Evolutionary conservation across 2,329 filamentous ascomycete genomes (phyloP).

Genomic region (Aspergillus sp.): DNA sequence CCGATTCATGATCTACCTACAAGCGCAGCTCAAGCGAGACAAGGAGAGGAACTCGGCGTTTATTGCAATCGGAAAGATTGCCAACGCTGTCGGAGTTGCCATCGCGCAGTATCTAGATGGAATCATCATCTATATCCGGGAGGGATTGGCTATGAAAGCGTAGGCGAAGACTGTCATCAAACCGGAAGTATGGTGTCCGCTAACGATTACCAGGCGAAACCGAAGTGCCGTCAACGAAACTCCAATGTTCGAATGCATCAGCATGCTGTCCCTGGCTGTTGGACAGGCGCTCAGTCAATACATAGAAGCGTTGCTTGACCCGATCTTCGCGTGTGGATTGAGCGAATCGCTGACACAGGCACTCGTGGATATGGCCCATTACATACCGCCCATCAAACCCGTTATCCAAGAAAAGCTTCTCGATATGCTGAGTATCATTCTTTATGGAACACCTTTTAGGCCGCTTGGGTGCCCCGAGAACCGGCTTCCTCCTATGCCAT

Average conservation of each 20-base stretch:
- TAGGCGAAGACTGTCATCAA: slow-evolving; percentile 21
- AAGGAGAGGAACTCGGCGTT: slow-evolving; percentile 93
- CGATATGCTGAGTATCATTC: slow-evolving; percentile 87
- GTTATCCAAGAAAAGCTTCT: slow-evolving; percentile 89
- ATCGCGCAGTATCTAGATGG: slow-evolving; percentile 93
- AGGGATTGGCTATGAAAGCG: slow-evolving; percentile 76
- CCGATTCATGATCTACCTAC: slow-evolving; percentile 94
- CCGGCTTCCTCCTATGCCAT: slow-evolving; percentile 68
- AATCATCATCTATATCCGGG: slow-evolving; percentile 85
- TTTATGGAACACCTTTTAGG: slow-evolving; percentile 86
- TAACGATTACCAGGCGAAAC: slow-evolving; percentile 39
- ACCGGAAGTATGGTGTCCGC: not conserved
- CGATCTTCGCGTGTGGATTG: slow-evolving; percentile 92
- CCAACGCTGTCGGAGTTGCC: slow-evolving; percentile 88
- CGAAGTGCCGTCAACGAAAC: slow-evolving; percentile 51
- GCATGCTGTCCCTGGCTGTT: slow-evolving; percentile 87
- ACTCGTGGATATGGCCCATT: slow-evolving; percentile 96
- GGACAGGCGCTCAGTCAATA: slow-evolving; percentile 97
- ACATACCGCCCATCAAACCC: slow-evolving; percentile 87
- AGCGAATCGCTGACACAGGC: slow-evolving; percentile 92
- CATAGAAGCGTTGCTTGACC: slow-evolving; percentile 89
- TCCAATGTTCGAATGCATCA: slow-evolving; percentile 95
- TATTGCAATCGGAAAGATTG: slow-evolving; percentile 89
- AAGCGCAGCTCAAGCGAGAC: slow-evolving; percentile 86
- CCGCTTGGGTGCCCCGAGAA: slow-evolving; percentile 86